These are phyloP conservation scores for Trichomonascaceae sp. DNA, from an alignment of 1,139 yeast species.

Conservation along the genomic window DNA sequence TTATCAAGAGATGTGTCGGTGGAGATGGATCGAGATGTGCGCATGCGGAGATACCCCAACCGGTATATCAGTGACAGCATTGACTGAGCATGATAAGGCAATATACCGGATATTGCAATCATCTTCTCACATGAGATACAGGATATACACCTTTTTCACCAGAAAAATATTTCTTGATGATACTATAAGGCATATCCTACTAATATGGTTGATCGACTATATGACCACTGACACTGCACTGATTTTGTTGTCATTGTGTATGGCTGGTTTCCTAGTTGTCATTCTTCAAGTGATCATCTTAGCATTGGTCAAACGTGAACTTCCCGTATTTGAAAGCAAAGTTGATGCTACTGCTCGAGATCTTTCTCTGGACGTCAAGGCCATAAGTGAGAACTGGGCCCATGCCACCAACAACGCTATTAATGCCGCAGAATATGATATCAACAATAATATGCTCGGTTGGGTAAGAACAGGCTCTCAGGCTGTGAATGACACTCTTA, in stretches of 20 bases:
- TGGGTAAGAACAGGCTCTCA: constrained; percentile 54
- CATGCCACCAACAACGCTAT: constrained; percentile 46
- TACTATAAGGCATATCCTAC: constrained; percentile 12
- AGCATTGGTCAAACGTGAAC: constrained; percentile 20
- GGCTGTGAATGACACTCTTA: constrained; percentile 50
- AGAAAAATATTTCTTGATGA: constrained; percentile 5
- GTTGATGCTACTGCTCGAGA: constrained; percentile 16
- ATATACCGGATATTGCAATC: constrained; percentile 14
- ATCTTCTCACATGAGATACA: constrained; percentile 10
- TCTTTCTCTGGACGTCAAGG: constrained; percentile 17
- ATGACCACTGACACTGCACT: constrained; percentile 28
- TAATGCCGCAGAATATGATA: constrained; percentile 36
- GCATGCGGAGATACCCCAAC: constrained; percentile 10
- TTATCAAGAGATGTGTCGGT: constrained; percentile 42
- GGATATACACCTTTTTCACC: constrained; percentile 13
- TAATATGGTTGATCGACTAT: constrained; percentile 33
- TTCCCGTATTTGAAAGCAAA: constrained; percentile 16
- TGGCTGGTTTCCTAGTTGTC: constrained; percentile 40
- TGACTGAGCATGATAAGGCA: constrained; percentile 9
- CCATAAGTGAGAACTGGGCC: constrained; percentile 40
- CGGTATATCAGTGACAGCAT: background rate
- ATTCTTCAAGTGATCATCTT: constrained; percentile 40
- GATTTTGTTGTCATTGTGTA: constrained; percentile 36
- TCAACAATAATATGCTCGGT: constrained; percentile 64
- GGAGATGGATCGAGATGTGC: constrained; percentile 40